phyloP scores from a whole-genome alignment of 2,329 filamentous ascomycete genomes.

The Penicillium sclerotigenum region DNA sequence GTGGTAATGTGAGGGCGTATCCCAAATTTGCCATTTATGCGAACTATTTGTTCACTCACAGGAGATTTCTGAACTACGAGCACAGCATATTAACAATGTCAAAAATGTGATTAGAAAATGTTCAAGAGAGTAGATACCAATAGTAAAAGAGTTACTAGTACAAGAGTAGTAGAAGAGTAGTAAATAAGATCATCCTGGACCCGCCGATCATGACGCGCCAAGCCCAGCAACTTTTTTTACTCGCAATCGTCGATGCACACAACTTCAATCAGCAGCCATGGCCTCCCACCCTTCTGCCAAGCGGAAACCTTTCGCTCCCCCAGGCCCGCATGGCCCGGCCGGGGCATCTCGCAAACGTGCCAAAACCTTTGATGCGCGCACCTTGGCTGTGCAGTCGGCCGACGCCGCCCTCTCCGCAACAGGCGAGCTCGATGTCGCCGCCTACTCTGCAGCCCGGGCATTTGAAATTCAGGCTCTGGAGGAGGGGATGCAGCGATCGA shows the following conservation, averaged over 20 bases:
- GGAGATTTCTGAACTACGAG: background rate
- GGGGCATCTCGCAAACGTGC: conserved; percentile 41
- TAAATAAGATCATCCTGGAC: conserved; percentile 7
- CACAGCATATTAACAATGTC: background rate
- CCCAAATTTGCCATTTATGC: background rate
- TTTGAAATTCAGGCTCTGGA: conserved; percentile 87
- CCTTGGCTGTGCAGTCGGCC: conserved; percentile 44
- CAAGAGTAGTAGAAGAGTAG: background rate
- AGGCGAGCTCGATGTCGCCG: conserved; percentile 79
- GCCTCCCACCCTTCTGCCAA: conserved; percentile 31
- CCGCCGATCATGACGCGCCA: conserved; percentile 26
- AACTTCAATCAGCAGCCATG: conserved; percentile 28
- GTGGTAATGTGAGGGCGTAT: conserved; percentile 43
- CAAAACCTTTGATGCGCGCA: conserved; percentile 44
- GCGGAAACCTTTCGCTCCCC: conserved; percentile 28
- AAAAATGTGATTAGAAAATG: background rate
- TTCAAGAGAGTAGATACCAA: background rate
- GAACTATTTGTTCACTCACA: background rate
- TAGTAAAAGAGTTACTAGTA: conserved; percentile 1
- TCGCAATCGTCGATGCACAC: conserved; percentile 1
- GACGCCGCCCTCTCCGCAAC: conserved; percentile 52
- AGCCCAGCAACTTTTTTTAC: conserved; percentile 23
- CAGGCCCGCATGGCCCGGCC: conserved; percentile 22
- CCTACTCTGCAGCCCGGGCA: conserved; percentile 79
- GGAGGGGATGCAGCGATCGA: conserved; percentile 73